A percentile compares a stretch with the other conserved stretches of the same genome.
Evolutionary conservation across 2,329 filamentous ascomycete genomes (phyloP).

Genomic region (Colletotrichum gloeosporioides): DNA sequence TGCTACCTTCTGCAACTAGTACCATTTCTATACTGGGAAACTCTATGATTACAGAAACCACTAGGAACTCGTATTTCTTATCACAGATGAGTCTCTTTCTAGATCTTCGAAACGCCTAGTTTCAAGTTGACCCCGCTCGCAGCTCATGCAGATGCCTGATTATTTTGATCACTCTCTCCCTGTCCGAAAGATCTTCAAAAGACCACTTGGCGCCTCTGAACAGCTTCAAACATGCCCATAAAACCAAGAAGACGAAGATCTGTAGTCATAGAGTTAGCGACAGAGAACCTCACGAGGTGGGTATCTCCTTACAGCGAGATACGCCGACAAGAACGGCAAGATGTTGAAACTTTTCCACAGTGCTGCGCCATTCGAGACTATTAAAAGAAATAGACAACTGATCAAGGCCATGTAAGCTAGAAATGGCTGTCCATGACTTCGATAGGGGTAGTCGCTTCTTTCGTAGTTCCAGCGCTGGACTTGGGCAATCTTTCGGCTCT

Average conservation of each 20-base stretch:
- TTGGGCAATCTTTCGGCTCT: constrained; percentile 26
- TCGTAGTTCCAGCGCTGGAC: constrained; percentile 29
- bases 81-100: too few species aligned
- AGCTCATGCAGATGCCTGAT: not conserved
- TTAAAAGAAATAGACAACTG: not conserved
- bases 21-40: not conserved
- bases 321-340: not conserved
- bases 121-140: not conserved
- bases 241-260: not conserved
- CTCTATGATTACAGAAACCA: too few species aligned
- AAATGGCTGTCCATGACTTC: constrained; percentile 41
- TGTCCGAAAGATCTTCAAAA: not conserved
- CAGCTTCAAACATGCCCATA: not conserved
- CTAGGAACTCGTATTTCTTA: too few species aligned
- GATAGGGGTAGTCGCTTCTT: constrained; percentile 40
- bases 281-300: not conserved
- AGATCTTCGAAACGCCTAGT: rapidly evolving
- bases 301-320: not conserved
- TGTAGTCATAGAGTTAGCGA: not conserved
- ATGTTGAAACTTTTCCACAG: not conserved
- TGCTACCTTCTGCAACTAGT: too few species aligned
- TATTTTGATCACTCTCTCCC: not conserved
- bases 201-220: not conserved
- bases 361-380: not conserved
- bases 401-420: constrained; percentile 37